Evolutionary conservation across 495 filamentous ascomycete species (phyloP), one percentile per base, ranked within the genome.

Genomic region (Cercophora sp.): DNA sequence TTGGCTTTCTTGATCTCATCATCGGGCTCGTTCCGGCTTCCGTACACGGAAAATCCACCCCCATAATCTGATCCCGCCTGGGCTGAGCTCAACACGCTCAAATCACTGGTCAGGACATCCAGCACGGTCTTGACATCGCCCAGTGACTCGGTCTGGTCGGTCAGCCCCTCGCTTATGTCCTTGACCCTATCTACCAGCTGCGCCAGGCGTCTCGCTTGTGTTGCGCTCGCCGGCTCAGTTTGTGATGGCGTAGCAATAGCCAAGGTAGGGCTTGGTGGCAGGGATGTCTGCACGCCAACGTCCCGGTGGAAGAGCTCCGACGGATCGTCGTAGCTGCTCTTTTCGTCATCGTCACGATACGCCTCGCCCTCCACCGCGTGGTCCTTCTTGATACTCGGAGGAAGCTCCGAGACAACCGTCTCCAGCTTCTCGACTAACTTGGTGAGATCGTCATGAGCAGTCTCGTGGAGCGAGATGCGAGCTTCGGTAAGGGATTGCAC

Each of bases 301-400:
- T 96, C 92, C 10, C 91, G 82, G 69, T 95, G 89, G 75, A 92
- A 98, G 53, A 96, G 82, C 64, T 94, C 89, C 2, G 88, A 86
- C 0, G 89, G 88, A 61, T 82, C 80, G 27, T 74, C 73, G 55
- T 79, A 79, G 10, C 60, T 69, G 60, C 67, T 69, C 41, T 64
- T 67, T 13, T 69, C 63, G 15, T 72, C 70, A 27, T 65, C 65
- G 29, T 69, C 60, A 24, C 15, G 26, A 16, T 47, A 23, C 8
- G 20, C 16, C 2, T 10, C 44, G n/a, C 26, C 39, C 29, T 18
- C 27, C 15, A 44, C 36, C 0, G 32, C 22, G 31, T 40, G 35
- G 15, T 13, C 18, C 25, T 39, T 32, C 13, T 23, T 36, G 40
- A 26, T 41, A 8, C 49, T 41, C 51, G 63, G n/a, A 53, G 76